Percentiles rank a stretch among this genome's conserved stretches.
phyloP scores from a whole-genome alignment of 2,329 filamentous ascomycete species.

The Daldinia sp. region DNA sequence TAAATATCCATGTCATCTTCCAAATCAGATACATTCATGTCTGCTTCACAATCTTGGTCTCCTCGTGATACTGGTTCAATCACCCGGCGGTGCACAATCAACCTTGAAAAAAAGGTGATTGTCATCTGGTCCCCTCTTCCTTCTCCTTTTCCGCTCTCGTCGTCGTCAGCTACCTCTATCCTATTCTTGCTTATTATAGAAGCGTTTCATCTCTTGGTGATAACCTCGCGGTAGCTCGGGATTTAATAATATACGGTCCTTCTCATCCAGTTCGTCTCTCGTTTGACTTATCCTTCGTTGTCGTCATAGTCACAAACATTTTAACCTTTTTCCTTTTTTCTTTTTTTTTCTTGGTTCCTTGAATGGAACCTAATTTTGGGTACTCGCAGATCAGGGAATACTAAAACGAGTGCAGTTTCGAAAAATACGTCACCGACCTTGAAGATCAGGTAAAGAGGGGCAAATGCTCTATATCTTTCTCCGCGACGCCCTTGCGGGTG shows the following conservation, averaged over 20 bases:
- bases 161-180: conserved; percentile 19
- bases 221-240: conserved; percentile 18
- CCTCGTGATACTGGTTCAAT: conserved; percentile 5
- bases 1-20: conserved; percentile 34
- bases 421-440: conserved; percentile 24
- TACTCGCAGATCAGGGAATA: conserved; percentile 23
- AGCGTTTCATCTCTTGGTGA: not conserved
- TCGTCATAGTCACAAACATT: not conserved
- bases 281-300: not conserved
- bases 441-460: not conserved
- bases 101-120: not conserved
- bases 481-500: conserved; percentile 30
- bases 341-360: too few species aligned
- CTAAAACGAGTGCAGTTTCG: conserved; percentile 23
- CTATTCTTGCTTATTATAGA: not conserved
- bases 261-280: conserved; percentile 4
- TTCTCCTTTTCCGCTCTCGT: conserved; percentile 5
- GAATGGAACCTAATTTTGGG: conserved; percentile 29
- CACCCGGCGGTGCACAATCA: conserved; percentile 11
- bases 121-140: conserved; percentile 5
- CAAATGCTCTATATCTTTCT: conserved; percentile 33
- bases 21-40: conserved; percentile 12
- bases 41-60: not conserved
- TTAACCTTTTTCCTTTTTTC: conserved; percentile 4
- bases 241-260: not conserved